Percentiles rank a stretch among this genome's conserved stretches.
Evolutionary conservation across 2,329 filamentous ascomycete genomes (phyloP).

Genomic region (Hypocreales sp.): DNA sequence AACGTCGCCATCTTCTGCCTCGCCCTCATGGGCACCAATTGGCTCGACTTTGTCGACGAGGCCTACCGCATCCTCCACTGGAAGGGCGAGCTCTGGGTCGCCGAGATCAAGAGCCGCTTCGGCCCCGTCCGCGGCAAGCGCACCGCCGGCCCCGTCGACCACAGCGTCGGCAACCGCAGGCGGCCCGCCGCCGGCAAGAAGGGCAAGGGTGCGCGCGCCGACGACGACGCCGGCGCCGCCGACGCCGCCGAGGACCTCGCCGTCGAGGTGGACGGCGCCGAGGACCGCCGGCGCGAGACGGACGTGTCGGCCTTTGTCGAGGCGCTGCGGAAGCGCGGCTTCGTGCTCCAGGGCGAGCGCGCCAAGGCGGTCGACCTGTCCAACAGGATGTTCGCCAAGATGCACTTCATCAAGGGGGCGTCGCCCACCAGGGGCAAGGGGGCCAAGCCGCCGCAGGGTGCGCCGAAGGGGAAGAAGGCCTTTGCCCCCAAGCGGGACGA

Average conservation of each 20-base stretch:
- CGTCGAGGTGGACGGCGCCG: conserved; percentile 54
- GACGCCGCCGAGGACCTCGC: conserved; percentile 42
- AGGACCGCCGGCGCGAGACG: conserved; percentile 53
- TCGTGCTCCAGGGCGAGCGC: conserved; percentile 58
- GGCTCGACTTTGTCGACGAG: conserved; percentile 92
- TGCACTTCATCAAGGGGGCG: conserved; percentile 83
- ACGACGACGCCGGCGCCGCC: conserved; percentile 31
- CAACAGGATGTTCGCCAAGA: conserved; percentile 98
- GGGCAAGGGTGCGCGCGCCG: conserved; percentile 25
- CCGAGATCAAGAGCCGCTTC: conserved; percentile 92
- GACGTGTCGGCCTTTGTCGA: conserved; percentile 80
- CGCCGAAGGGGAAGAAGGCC: conserved; percentile 35
- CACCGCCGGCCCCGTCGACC: conserved; percentile 30
- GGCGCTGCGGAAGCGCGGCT: conserved; percentile 65
- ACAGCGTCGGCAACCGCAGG: conserved; percentile 57
- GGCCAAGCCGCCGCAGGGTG: conserved; percentile 36
- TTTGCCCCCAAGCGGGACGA: conserved; percentile 38
- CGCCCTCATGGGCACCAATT: conserved; percentile 97
- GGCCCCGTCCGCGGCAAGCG: conserved; percentile 21
- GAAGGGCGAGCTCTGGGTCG: conserved; percentile 93
- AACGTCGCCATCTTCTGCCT: conserved; percentile 92
- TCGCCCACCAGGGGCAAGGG: conserved; percentile 64
- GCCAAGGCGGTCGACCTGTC: conserved; percentile 54
- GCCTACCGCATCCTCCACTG: conserved; percentile 81
- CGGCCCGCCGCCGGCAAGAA: conserved; percentile 32